phyloP scores from a whole-genome alignment of 176 grass and related monocot genomes.

The Avena eriantha region DNA sequence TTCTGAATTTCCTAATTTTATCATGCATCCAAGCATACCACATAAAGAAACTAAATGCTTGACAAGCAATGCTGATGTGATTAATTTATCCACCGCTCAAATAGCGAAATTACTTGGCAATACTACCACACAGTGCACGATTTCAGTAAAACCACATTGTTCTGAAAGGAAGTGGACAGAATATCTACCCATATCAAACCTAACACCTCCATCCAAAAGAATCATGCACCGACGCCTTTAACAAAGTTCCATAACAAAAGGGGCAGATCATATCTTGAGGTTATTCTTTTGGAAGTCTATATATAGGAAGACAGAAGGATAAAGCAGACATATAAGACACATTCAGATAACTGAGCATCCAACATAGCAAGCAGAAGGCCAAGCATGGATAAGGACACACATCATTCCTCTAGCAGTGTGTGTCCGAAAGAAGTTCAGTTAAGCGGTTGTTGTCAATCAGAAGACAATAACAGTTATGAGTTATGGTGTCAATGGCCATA shows the following conservation, averaged over 20 bases:
- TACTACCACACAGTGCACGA: neutral
- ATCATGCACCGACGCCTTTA: slow-evolving; percentile 35
- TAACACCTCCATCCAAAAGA: slow-evolving; percentile 47
- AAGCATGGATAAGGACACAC: slow-evolving; percentile 21
- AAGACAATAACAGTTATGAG: slow-evolving; percentile 9
- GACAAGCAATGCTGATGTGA: neutral
- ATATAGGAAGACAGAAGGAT: slow-evolving; percentile 41
- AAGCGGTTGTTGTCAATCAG: neutral
- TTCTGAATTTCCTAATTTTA: slow-evolving; percentile 1
- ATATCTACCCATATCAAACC: slow-evolving; percentile 51
- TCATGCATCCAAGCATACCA: neutral
- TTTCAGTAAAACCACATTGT: slow-evolving; percentile 28
- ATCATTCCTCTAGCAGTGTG: neutral
- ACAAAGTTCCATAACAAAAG: slow-evolving; percentile 39
- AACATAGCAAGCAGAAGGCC: slow-evolving; percentile 9
- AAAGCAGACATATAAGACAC: slow-evolving; percentile 34
- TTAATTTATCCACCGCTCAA: neutral
- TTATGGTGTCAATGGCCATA: slow-evolving; percentile 42
- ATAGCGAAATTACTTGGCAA: slow-evolving; percentile 16
- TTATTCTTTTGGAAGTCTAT: slow-evolving; percentile 43
- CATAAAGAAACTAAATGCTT: neutral
- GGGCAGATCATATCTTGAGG: slow-evolving; percentile 36
- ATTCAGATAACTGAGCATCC: neutral
- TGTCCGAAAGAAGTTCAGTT: slow-evolving; percentile 20
- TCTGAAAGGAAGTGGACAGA: slow-evolving; percentile 25